Percentiles rank a stretch among this genome's conserved stretches.
phyloP scores from a whole-genome alignment of 1,284 basidiomycete genomes.

The Irpex sp. region DNA sequence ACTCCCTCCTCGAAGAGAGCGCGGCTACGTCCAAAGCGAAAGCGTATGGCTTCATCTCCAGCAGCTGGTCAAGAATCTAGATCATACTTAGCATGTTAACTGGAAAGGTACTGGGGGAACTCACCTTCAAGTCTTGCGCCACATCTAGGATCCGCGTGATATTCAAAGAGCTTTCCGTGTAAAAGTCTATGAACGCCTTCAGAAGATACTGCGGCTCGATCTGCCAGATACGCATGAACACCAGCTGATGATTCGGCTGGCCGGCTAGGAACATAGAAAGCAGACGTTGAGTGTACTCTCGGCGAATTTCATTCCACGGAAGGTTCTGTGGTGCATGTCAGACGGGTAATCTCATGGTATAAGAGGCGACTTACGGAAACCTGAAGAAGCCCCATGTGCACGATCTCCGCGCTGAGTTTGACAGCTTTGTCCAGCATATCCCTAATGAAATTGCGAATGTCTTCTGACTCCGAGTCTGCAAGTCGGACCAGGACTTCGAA shows the following conservation, averaged over 20 bases:
- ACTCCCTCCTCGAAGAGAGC: slow-evolving; percentile 88
- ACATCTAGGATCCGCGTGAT: slow-evolving; percentile 94
- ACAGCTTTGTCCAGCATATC: slow-evolving; percentile 93
- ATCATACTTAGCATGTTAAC: neutral
- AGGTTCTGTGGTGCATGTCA: slow-evolving; percentile 45
- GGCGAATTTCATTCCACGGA: slow-evolving; percentile 84
- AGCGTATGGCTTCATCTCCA: slow-evolving; percentile 84
- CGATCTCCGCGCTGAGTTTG: slow-evolving; percentile 90
- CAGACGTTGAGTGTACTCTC: slow-evolving; percentile 84
- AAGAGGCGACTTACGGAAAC: slow-evolving; percentile 65
- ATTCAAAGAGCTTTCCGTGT: slow-evolving; percentile 89
- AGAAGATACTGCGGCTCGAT: slow-evolving; percentile 84
- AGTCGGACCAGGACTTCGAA: slow-evolving; percentile 85
- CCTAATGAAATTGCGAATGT: slow-evolving; percentile 72
- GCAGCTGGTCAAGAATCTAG: slow-evolving; percentile 85
- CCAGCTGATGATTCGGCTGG: slow-evolving; percentile 92
- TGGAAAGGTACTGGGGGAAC: slow-evolving; percentile 16
- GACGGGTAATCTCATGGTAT: neutral
- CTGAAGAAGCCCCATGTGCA: slow-evolving; percentile 91
- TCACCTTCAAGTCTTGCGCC: slow-evolving; percentile 89
- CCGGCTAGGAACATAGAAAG: slow-evolving; percentile 90
- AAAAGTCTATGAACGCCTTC: slow-evolving; percentile 87
- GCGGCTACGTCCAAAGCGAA: slow-evolving; percentile 93
- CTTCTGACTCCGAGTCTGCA: slow-evolving; percentile 66
- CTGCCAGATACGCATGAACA: slow-evolving; percentile 96